A percentile compares a stretch with the other conserved stretches of the same genome.
These are phyloP conservation scores for Cucurbita pepo DNA, from an alignment of 306 rosid genomes.

Conservation along the genomic window DNA sequence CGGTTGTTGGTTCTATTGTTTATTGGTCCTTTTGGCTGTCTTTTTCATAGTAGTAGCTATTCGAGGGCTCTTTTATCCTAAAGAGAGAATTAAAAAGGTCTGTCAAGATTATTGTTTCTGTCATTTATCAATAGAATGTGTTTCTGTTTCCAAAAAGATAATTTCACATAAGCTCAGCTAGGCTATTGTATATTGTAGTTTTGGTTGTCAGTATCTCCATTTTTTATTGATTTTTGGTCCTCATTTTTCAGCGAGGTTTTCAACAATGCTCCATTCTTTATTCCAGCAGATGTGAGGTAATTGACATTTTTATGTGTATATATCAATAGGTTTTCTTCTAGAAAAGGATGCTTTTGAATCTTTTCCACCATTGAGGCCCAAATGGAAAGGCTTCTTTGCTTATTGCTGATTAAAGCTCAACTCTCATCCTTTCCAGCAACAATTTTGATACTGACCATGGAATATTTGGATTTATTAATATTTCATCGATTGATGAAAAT, in stretches of 20 bases:
- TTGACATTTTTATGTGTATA: not conserved
- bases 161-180: not conserved
- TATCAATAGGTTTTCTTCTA: not conserved
- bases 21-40: not conserved
- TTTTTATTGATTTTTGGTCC: slow-evolving; percentile 13
- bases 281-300: slow-evolving; percentile 81
- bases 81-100: not conserved
- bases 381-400: not conserved
- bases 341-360: not conserved
- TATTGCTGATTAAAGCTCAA: not conserved
- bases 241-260: slow-evolving; percentile 58
- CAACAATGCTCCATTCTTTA: slow-evolving; percentile 84
- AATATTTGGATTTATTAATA: not conserved
- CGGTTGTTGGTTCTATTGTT: not conserved
- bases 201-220: slow-evolving; percentile 6
- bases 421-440: not conserved
- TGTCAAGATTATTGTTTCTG: not conserved
- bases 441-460: not conserved
- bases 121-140: not conserved
- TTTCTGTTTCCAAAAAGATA: not conserved
- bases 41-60: not conserved
- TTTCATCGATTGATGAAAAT: not conserved
- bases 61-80: not conserved
- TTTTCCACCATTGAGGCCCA: not conserved
- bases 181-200: not conserved